phyloP scores from a whole-genome alignment of 768 basidiomycete species.

The Trametes cubensis region DNA sequence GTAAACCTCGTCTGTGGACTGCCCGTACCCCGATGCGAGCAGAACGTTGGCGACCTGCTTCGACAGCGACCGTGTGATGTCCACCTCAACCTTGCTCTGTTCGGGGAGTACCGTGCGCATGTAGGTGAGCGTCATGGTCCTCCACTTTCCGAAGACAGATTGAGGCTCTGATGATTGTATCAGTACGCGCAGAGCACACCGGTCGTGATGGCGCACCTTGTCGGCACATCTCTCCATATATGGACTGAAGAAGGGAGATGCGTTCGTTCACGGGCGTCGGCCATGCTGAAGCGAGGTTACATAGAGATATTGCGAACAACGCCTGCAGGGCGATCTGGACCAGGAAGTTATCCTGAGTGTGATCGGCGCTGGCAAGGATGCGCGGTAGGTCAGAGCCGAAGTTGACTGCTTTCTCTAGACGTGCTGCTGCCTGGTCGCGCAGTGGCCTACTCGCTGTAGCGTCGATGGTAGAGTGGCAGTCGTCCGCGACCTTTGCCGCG shows the following conservation, averaged over 20 bases:
- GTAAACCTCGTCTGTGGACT: neutral
- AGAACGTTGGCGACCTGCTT: neutral
- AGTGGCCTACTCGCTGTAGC: neutral
- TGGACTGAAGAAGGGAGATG: neutral
- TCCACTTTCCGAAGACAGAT: slow-evolving; percentile 20
- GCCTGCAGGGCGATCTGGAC: slow-evolving; percentile 23
- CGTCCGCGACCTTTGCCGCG: slow-evolving; percentile 52
- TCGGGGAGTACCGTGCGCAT: neutral
- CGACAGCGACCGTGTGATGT: neutral
- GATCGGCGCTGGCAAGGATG: neutral
- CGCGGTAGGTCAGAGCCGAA: neutral
- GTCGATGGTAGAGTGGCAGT: slow-evolving; percentile 33
- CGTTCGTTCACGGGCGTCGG: neutral
- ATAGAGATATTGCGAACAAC: neutral
- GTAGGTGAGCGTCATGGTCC: slow-evolving; percentile 15
- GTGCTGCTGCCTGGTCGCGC: neutral
- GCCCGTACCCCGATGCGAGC: slow-evolving; percentile 1
- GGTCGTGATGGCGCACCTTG: slow-evolving; percentile 1
- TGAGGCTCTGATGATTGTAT: slow-evolving; percentile 9
- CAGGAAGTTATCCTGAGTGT: slow-evolving; percentile 5
- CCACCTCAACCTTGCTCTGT: no score
- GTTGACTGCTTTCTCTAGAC: neutral
- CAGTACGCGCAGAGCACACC: neutral
- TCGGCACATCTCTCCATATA: slow-evolving; percentile 15
- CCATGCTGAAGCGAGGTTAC: slow-evolving; percentile 10